phyloP scores from a whole-genome alignment of 176 grass and related monocot genomes.

The Zizania latifolia region DNA sequence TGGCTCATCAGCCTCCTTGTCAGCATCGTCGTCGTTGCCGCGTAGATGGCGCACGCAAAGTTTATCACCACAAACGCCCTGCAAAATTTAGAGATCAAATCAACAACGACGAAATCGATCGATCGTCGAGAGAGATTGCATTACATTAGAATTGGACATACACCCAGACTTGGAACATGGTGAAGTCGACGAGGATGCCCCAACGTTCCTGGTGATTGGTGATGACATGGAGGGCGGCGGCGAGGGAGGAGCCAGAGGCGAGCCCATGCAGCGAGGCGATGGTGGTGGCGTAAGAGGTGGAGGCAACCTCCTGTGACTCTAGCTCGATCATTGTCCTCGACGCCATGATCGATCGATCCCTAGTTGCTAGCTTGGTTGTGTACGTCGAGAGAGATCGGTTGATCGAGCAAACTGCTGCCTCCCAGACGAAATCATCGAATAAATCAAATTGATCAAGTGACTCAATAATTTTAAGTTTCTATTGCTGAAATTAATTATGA shows the following conservation, averaged over 20 bases:
- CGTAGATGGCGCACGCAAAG: conserved; percentile 19
- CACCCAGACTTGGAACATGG: conserved; percentile 34
- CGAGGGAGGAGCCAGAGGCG: conserved; percentile 9
- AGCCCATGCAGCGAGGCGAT: background rate
- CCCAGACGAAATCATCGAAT: no score
- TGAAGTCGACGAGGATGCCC: conserved; percentile 40
- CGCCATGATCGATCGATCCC: no score
- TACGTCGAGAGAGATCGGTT: no score
- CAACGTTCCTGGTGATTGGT: conserved; percentile 29
- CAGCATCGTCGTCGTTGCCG: conserved; percentile 13
- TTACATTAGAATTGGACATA: conserved; percentile 13
- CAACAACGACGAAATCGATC: background rate
- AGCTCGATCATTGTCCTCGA: conserved; percentile 11
- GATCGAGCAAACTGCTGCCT: no score
- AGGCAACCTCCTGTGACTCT: conserved; percentile 28
- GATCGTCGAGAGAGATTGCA: background rate
- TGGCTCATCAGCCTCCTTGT: background rate
- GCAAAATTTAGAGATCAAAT: background rate
- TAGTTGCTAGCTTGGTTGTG: no score
- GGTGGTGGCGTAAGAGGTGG: background rate
- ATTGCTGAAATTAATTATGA: no score
- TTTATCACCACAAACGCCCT: conserved; percentile 42
- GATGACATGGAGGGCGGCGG: conserved; percentile 29
- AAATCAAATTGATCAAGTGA: no score
- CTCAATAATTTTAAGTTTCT: no score